These are phyloP conservation scores for Trypanosoma platydactyli DNA, from an alignment of 208 protist species.

Conservation along the genomic window DNA sequence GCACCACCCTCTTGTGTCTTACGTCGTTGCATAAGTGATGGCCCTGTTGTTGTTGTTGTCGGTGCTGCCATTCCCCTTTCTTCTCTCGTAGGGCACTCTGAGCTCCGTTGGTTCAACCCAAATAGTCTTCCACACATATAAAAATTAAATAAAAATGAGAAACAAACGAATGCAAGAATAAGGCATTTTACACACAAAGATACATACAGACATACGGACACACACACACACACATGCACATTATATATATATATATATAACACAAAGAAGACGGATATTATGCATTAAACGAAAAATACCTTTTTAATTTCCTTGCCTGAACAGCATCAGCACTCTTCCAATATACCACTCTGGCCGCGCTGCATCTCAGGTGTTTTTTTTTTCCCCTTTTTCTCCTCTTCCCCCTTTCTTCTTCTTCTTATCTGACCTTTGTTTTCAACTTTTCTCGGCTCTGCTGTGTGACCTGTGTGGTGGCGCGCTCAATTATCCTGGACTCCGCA, in stretches of 20 bases:
- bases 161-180: no score
- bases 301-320: no score
- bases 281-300: no score
- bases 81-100: background rate
- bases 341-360: no score
- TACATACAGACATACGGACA: no score
- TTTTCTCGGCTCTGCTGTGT: constrained; percentile 16
- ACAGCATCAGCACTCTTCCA: no score
- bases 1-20: background rate
- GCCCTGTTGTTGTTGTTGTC: background rate
- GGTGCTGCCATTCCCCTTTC: background rate
- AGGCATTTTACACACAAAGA: no score
- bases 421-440: background rate
- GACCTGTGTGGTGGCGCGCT: constrained; percentile 42
- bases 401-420: background rate
- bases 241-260: no score
- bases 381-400: constrained; percentile 1
- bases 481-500: constrained; percentile 68
- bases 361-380: background rate
- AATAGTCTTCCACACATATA: no score
- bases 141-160: no score
- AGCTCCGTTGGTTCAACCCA: no score
- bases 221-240: no score
- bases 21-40: background rate
- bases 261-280: background rate